These are phyloP conservation scores for Boletus vermiculosoides DNA, from an alignment of 768 basidiomycete species.

Conservation along the genomic window DNA sequence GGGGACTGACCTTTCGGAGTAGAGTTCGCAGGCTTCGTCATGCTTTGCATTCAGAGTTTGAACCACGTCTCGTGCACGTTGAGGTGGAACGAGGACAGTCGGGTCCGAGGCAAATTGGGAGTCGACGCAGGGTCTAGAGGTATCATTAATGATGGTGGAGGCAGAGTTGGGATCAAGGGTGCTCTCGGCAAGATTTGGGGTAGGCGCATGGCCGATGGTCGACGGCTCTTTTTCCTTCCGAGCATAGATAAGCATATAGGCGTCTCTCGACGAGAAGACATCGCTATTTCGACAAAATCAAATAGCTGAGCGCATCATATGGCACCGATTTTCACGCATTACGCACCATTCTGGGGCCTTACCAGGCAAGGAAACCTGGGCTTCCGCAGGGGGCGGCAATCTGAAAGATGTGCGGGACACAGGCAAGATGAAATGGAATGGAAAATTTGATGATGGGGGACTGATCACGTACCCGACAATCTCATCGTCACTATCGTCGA, in stretches of 20 bases:
- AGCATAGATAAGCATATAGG: constrained; percentile 93
- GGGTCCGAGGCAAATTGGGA: constrained; percentile 8
- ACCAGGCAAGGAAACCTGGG: constrained; percentile 24
- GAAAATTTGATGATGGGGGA: constrained; percentile 12
- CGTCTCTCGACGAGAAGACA: constrained; percentile 73
- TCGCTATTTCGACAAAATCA: constrained; percentile 36
- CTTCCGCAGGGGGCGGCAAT: constrained; percentile 20
- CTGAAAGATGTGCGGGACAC: constrained; percentile 14
- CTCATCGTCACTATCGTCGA: constrained; percentile 63
- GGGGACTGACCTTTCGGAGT: constrained; percentile 44
- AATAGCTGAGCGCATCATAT: constrained; percentile 16
- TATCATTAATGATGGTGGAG: constrained; percentile 20
- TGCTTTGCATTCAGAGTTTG: constrained; percentile 54
- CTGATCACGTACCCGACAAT: constrained; percentile 28
- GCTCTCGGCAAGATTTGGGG: constrained; percentile 16
- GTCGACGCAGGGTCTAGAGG: constrained; percentile 15
- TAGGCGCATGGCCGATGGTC: constrained; percentile 14
- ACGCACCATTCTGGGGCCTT: constrained; percentile 65
- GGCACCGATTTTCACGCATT: constrained; percentile 68
- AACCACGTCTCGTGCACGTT: constrained; percentile 54
- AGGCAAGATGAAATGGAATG: constrained; percentile 19
- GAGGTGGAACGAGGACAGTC: constrained; percentile 47
- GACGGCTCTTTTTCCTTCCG: constrained; percentile 36
- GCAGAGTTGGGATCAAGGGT: constrained; percentile 16
- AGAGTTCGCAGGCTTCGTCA: constrained; percentile 50